Evolutionary conservation across 2,329 filamentous ascomycete genomes (phyloP).

Genomic region (Fusarium brachygibbosum): DNA sequence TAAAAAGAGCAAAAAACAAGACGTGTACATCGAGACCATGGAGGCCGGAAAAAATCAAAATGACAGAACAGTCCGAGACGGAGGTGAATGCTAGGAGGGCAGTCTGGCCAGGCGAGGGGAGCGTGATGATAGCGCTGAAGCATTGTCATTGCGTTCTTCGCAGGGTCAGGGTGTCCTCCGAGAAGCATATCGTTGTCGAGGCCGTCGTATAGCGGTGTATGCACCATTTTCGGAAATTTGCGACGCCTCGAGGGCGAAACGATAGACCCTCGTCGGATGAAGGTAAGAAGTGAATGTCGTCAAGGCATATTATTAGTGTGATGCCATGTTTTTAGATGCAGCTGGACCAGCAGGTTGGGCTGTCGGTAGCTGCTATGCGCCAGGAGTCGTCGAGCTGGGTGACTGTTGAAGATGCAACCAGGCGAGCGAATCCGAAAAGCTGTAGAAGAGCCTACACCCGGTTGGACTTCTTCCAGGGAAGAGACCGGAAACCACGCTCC

Average conservation of each 20-base stretch:
- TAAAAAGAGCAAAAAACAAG: slow-evolving; percentile 47
- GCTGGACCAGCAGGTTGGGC: slow-evolving; percentile 55
- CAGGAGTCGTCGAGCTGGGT: slow-evolving; percentile 16
- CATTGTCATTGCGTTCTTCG: slow-evolving; percentile 62
- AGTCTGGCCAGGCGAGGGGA: slow-evolving; percentile 12
- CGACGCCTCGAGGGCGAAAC: slow-evolving; percentile 4
- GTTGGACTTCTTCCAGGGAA: slow-evolving; percentile 52
- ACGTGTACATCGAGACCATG: slow-evolving; percentile 39
- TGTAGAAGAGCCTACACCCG: slow-evolving; percentile 44
- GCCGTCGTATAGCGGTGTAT: slow-evolving; percentile 13
- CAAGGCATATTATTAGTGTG: slow-evolving; percentile 12
- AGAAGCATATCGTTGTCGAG: slow-evolving; percentile 60
- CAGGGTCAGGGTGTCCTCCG: slow-evolving; percentile 14
- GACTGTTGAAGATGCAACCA: slow-evolving; percentile 52
- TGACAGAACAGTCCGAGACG: slow-evolving; percentile 26
- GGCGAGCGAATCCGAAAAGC: slow-evolving; percentile 8
- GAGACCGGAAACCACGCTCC: slow-evolving; percentile 69
- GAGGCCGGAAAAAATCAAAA: slow-evolving; percentile 22
- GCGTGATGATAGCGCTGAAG: slow-evolving; percentile 63
- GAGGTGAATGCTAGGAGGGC: not conserved
- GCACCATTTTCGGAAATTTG: not conserved
- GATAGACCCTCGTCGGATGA: slow-evolving; percentile 1
- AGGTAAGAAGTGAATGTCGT: slow-evolving; percentile 36
- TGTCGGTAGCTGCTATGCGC: slow-evolving; percentile 45
- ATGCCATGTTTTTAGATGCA: slow-evolving; percentile 33